Evolutionary conservation across 208 protist genomes (phyloP).

Genomic region (Leptomonas seymouri): DNA sequence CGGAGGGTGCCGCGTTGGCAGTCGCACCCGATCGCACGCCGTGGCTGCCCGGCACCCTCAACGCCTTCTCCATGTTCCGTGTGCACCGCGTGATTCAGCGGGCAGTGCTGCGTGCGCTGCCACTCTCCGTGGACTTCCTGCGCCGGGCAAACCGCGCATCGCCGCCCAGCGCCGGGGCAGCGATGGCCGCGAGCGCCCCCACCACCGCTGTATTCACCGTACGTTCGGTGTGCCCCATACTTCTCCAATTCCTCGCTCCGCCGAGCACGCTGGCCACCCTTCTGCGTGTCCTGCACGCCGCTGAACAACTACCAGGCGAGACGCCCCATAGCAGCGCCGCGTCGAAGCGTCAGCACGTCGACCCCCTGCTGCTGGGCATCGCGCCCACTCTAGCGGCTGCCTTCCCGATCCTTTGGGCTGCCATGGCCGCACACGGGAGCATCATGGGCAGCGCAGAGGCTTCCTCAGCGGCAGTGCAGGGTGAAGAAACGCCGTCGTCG

Average conservation of each 20-base stretch:
- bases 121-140: conserved; percentile 42
- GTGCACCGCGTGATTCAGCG: conserved; percentile 53
- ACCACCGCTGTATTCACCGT: conserved; percentile 19
- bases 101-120: conserved; percentile 47
- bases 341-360: neutral
- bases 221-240: conserved; percentile 33
- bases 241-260: conserved; percentile 49
- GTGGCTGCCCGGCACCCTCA: conserved; percentile 33
- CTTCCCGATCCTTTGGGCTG: conserved; percentile 16
- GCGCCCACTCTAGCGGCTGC: neutral
- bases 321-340: neutral
- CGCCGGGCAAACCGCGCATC: conserved; percentile 1
- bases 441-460: conserved; percentile 9
- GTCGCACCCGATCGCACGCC: neutral
- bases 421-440: conserved; percentile 23
- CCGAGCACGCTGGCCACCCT: conserved; percentile 27
- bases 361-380: neutral
- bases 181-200: neutral
- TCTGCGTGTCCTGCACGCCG: conserved; percentile 25
- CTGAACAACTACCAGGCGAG: conserved; percentile 10
- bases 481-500: conserved; percentile 48
- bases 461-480: conserved; percentile 8
- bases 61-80: conserved; percentile 40
- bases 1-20: neutral
- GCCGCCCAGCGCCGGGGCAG: neutral